Evolutionary conservation across 75 land plant genomes (phyloP).

Genomic region (Chamaecyparis obtusa): DNA sequence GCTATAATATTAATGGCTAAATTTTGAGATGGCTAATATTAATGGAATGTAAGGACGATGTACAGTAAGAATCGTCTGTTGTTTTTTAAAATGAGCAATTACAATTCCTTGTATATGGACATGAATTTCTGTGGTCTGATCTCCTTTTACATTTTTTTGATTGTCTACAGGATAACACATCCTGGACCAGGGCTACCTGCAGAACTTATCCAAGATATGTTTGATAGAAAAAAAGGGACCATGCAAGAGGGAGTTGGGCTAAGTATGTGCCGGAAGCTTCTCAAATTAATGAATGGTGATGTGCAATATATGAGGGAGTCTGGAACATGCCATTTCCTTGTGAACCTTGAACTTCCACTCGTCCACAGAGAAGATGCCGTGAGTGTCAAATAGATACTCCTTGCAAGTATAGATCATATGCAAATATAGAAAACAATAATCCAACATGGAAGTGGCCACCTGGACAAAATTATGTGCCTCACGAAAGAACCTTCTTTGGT

Average conservation of each 20-base stretch:
- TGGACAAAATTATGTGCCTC: not conserved
- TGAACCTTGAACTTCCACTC: constrained; percentile 67
- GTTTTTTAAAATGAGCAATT: not conserved
- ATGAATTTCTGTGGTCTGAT: not conserved
- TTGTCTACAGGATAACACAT: constrained; percentile 57
- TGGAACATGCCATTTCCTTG: constrained; percentile 64
- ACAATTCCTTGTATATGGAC: not conserved
- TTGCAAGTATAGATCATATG: not conserved
- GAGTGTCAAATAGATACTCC: constrained; percentile 4
- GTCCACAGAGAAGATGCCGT: constrained; percentile 27
- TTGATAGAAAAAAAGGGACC: constrained; percentile 61
- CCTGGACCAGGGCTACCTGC: constrained; percentile 91
- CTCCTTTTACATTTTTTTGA: not conserved
- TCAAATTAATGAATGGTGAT: constrained; percentile 86
- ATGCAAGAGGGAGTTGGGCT: constrained; percentile 88
- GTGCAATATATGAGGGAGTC: constrained; percentile 88
- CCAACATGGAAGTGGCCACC: not conserved
- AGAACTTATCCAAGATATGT: constrained; percentile 91
- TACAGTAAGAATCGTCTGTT: not conserved
- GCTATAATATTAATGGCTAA: not conserved
- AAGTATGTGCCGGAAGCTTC: constrained; percentile 83
- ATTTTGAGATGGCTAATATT: no score
- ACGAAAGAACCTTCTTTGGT: not conserved
- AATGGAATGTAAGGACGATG: not conserved
- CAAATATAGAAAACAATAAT: not conserved